Evolutionary conservation across 2,329 filamentous ascomycete genomes (phyloP), one percentile per base, ranked within the genome.

Genomic region (Phyllachora maydis): DNA sequence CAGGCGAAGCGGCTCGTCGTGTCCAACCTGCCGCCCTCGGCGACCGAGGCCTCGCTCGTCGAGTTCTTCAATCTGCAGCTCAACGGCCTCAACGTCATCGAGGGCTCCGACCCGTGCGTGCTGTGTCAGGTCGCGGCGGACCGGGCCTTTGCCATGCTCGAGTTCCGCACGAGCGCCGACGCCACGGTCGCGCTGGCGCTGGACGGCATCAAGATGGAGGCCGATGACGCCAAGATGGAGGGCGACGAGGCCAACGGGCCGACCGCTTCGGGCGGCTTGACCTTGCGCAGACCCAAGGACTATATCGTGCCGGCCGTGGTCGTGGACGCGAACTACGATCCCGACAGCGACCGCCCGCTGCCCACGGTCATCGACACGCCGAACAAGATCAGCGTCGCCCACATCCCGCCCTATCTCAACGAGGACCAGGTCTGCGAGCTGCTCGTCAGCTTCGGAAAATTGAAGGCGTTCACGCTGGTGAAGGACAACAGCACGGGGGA

Each of bases 1-100:
- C 88, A 98, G 51, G 72, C 83, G 24, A 95, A 90, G 56, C 77
- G 90, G 35, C 65, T 99, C 13, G 67, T 98, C 35, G 66, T 83
- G 15, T 72, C 81, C 50, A 92, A 91, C 42, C 49, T 98, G 9
- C 76, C 85, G 3, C 39, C 62, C 2, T 62, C 56, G 13, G 62
- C 64, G n/a, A 77, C 66, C 9, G 79, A 91, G 29, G 83, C 92
- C 25, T 55, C 52, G 31, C 45, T 98, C 19, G 53, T 74, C 29
- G 62, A 69, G 12, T 98, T 93, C 52, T 93, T 98, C 61, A 98
- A 98, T 41, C 59, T 92, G 13, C 83, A 95, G 45, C 64, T 99
- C 24, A 95, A 98, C 38, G 82, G 83, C n/a, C 56, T 98, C 22
- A 99, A 98, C 38, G 75, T 93, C 17, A 68, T 91, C 24, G 71